Evolutionary conservation across 441 rosid species (phyloP).

Genomic region (Adansonia rubrostipa): DNA sequence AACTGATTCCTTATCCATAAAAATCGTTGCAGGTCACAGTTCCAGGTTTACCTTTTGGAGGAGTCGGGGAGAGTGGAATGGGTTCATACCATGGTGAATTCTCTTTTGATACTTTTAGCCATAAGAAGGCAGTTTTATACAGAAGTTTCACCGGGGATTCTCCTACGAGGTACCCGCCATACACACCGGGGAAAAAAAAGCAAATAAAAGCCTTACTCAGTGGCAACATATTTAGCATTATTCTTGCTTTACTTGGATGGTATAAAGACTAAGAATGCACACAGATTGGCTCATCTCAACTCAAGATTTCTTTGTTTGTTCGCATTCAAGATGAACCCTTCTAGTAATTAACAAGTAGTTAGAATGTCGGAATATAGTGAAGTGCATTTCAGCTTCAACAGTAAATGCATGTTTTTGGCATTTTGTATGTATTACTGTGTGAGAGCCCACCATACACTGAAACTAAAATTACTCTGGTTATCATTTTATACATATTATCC

Average conservation of each 20-base stretch:
- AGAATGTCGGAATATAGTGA: neutral
- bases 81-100: conserved; percentile 71
- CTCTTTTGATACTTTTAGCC: conserved; percentile 39
- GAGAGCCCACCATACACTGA: neutral
- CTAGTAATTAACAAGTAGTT: neutral
- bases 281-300: neutral
- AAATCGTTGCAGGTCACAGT: conserved; percentile 51
- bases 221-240: conserved; percentile 42
- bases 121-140: conserved; percentile 65
- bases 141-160: conserved; percentile 51
- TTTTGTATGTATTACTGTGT: neutral
- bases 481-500: neutral
- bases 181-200: conserved; percentile 53
- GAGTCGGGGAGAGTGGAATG: conserved; percentile 83
- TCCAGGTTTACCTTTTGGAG: conserved; percentile 65
- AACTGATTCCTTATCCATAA: neutral
- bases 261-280: conserved; percentile 30
- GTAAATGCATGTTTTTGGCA: neutral
- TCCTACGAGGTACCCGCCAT: conserved; percentile 60
- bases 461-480: neutral
- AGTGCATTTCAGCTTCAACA: neutral
- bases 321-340: conserved; percentile 1
- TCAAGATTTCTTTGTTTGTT: neutral
- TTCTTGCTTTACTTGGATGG: conserved; percentile 54
- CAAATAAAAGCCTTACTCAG: conserved; percentile 54